These are phyloP conservation scores for Ogataea glucozyma DNA, from an alignment of 805 yeast species.

Conservation along the genomic window DNA sequence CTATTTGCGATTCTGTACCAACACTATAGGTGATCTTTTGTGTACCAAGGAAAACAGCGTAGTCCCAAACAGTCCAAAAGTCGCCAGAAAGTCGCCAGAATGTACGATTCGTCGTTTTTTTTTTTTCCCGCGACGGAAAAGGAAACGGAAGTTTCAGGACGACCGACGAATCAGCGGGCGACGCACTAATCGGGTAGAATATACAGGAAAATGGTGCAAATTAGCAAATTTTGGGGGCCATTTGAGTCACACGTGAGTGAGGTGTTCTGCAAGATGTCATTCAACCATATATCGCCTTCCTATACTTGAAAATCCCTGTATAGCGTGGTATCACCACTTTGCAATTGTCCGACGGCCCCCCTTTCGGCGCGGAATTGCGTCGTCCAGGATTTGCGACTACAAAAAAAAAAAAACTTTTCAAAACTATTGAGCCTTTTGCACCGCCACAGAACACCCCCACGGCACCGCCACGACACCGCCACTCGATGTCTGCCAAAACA, in stretches of 20 bases:
- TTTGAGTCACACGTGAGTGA: too few species aligned
- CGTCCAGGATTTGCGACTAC: too few species aligned
- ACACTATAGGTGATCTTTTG: too few species aligned
- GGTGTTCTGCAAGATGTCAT: too few species aligned
- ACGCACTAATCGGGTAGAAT: too few species aligned
- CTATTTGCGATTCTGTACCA: too few species aligned
- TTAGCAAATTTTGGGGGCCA: too few species aligned
- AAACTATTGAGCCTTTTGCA: background rate
- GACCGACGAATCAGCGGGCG: slow-evolving; percentile 9
- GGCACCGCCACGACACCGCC: background rate
- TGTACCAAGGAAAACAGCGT: background rate
- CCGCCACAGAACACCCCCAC: background rate
- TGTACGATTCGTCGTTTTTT: slow-evolving; percentile 9
- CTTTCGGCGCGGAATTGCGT: slow-evolving; percentile 3
- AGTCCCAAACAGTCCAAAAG: slow-evolving; percentile 2
- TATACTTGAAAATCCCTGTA: too few species aligned
- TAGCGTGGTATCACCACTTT: too few species aligned
- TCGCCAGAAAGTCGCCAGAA: slow-evolving; percentile 6
- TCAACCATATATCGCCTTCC: too few species aligned
- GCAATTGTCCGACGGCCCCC: too few species aligned
- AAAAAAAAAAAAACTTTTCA: slow-evolving; percentile 1
- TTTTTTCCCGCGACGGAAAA: slow-evolving; percentile 5
- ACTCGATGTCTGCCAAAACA: slow-evolving; percentile 11
- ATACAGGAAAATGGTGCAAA: too few species aligned
- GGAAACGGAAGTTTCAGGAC: slow-evolving; percentile 5